A percentile compares a stretch with the other conserved stretches of the same genome.
Conservation (phyloP, 1,284 basidiomycete genomes). For the Ustilago curta region DNA sequence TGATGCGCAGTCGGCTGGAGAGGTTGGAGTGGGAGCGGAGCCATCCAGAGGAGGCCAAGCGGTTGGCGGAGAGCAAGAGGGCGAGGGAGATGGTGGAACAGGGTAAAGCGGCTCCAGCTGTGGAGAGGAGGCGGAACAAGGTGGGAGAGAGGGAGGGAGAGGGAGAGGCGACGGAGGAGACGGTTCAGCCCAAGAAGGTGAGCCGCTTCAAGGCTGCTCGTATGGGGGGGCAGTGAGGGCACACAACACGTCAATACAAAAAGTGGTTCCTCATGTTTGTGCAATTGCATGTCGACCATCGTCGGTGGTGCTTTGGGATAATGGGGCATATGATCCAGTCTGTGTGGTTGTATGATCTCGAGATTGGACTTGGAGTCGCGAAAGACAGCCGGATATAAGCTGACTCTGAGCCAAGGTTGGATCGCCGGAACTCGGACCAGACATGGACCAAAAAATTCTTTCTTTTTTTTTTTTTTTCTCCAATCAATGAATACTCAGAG, state of each 20-base stretch:
- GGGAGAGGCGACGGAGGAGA: neutral
- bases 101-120: constrained; percentile 18
- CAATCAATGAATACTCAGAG: neutral
- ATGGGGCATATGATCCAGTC: too few relatives aligned
- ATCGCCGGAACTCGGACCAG: constrained; percentile 39
- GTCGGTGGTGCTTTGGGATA: too few relatives aligned
- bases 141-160: neutral
- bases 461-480: too few relatives aligned
- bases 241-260: too few relatives aligned
- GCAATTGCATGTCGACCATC: neutral
- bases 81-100: constrained; percentile 17
- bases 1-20: constrained; percentile 57
- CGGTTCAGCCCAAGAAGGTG: constrained; percentile 37
- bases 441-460: constrained; percentile 4
- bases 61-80: constrained; percentile 20
- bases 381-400: neutral
- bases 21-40: constrained; percentile 34
- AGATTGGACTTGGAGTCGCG: neutral
- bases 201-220: constrained; percentile 50
- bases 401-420: constrained; percentile 1
- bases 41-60: constrained; percentile 35
- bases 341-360: constrained; percentile 2
- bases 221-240: constrained; percentile 32
- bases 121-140: constrained; percentile 9
- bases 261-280: too few relatives aligned